phyloP scores from a whole-genome alignment of 305 asterid species.

The Coffea humblotiana region DNA sequence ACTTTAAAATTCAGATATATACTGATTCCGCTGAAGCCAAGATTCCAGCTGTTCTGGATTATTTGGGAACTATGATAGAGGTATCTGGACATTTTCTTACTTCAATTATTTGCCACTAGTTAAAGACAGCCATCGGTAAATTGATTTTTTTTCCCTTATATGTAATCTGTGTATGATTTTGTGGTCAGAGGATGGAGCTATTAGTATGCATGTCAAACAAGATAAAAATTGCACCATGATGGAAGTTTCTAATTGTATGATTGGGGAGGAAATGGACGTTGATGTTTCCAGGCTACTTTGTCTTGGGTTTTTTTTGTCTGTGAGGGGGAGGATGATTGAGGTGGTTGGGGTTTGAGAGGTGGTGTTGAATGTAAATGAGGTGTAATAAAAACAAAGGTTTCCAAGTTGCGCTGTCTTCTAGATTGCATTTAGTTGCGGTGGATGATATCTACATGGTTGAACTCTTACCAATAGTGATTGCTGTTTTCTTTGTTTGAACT shows the following conservation, averaged over 20 bases:
- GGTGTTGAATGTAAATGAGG: neutral
- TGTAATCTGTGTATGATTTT: neutral
- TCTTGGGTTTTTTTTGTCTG: neutral
- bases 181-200: neutral
- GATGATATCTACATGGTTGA: neutral
- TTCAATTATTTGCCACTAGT: neutral
- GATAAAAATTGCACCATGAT: neutral
- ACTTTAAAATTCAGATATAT: constrained; percentile 55
- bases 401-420: neutral
- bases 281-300: neutral
- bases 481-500: constrained; percentile 1
- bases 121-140: neutral
- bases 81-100: constrained; percentile 38
- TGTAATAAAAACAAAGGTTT: neutral
- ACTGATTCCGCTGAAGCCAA: constrained; percentile 84
- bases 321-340: neutral
- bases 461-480: neutral
- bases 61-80: constrained; percentile 87
- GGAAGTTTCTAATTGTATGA: neutral
- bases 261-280: neutral
- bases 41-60: constrained; percentile 91
- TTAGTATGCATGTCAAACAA: neutral
- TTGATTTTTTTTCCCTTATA: neutral
- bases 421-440: neutral
- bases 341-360: neutral